Conservation (phyloP, 768 basidiomycete genomes). For the Kwoniella bestiolae region DNA sequence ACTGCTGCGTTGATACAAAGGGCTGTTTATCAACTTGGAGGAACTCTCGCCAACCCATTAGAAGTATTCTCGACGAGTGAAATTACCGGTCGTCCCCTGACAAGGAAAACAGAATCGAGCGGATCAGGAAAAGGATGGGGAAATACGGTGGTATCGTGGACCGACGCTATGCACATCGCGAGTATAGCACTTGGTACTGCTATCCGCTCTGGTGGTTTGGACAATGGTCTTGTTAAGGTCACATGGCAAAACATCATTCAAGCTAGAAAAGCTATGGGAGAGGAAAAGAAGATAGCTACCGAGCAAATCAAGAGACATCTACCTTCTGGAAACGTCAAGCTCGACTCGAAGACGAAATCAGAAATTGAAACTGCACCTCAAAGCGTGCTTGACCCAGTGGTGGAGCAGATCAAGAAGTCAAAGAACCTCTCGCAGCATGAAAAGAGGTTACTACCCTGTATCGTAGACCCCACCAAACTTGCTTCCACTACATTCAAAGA, state of each 20-base stretch:
- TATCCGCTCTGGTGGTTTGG: slow-evolving; percentile 1
- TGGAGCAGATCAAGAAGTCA: slow-evolving; percentile 76
- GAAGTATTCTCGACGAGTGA: slow-evolving; percentile 13
- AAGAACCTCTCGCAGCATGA: slow-evolving; percentile 79
- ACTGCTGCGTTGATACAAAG: slow-evolving; percentile 39
- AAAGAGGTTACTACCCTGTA: slow-evolving; percentile 76
- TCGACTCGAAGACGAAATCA: slow-evolving; percentile 34
- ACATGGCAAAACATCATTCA: slow-evolving; percentile 32
- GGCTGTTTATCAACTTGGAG: slow-evolving; percentile 35
- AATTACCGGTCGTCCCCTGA: slow-evolving; percentile 3
- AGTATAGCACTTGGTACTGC: slow-evolving; percentile 24
- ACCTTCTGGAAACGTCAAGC: neutral
- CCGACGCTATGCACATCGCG: slow-evolving; percentile 23
- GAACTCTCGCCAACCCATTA: slow-evolving; percentile 23
- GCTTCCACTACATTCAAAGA: slow-evolving; percentile 74
- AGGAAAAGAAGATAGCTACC: slow-evolving; percentile 25
- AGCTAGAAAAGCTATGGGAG: slow-evolving; percentile 19
- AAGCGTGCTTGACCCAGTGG: slow-evolving; percentile 63
- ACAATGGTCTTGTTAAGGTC: slow-evolving; percentile 8
- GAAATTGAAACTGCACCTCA: slow-evolving; percentile 27
- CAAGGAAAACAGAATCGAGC: slow-evolving; percentile 21
- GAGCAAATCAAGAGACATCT: slow-evolving; percentile 28
- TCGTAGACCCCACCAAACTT: slow-evolving; percentile 75
- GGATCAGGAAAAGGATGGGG: slow-evolving; percentile 23
- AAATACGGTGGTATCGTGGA: slow-evolving; percentile 21